Conservation (phyloP, 73 alveolate genomes). For the Tetrahymena borealis region DNA sequence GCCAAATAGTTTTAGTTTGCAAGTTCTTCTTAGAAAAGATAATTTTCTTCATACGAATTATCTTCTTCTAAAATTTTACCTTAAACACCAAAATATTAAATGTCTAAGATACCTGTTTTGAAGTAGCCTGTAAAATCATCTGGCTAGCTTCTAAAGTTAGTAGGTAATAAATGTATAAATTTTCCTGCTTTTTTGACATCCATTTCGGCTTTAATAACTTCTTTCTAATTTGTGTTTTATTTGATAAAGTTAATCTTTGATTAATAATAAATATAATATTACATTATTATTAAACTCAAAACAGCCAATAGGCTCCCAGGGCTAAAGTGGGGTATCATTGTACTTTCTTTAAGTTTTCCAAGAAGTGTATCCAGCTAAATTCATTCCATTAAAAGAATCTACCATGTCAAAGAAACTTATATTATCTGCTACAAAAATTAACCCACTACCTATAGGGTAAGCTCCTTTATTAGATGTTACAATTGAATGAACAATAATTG, state of each 20-base stretch:
- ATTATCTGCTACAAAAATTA: neutral
- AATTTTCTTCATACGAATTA: neutral
- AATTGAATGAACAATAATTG: neutral
- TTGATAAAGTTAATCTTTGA: neutral
- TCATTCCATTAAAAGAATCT: neutral
- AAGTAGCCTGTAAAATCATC: neutral
- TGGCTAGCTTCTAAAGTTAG: neutral
- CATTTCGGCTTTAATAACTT: neutral
- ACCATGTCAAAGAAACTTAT: neutral
- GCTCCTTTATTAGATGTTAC: neutral
- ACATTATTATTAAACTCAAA: neutral
- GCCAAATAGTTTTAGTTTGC: neutral
- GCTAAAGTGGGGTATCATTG: neutral
- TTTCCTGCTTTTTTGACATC: neutral
- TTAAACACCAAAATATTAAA: neutral
- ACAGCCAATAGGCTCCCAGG: neutral
- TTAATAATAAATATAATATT: neutral
- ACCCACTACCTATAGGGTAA: neutral
- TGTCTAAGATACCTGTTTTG: neutral
- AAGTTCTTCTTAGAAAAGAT: neutral
- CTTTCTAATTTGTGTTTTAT: neutral
- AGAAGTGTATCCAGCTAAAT: neutral
- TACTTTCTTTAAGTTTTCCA: neutral
- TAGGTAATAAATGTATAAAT: neutral
- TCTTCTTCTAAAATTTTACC: neutral